Evolutionary conservation across 1,284 basidiomycete species (phyloP).

Genomic region (Apiotrichum mycotoxinovorans): DNA sequence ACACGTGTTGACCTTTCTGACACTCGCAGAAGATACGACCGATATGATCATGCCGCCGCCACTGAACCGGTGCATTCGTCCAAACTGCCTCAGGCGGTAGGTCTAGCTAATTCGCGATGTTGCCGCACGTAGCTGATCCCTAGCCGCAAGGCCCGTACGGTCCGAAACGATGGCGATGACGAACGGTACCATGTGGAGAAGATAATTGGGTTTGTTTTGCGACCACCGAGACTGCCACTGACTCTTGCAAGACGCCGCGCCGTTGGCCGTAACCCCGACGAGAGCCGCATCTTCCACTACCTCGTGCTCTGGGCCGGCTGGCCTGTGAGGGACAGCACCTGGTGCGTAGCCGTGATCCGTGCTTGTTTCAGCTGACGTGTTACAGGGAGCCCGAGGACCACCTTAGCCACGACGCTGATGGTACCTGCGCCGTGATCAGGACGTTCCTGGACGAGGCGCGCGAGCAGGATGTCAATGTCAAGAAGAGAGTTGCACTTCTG

Average conservation of each 20-base stretch:
- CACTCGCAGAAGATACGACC: constrained; percentile 1
- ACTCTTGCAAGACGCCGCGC: constrained; percentile 5
- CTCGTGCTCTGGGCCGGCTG: constrained; percentile 24
- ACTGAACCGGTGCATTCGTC: constrained; percentile 17
- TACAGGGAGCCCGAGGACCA: too few relatives aligned
- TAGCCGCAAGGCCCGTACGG: constrained; percentile 13
- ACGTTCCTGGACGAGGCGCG: too few relatives aligned
- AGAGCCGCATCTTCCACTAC: constrained; percentile 8
- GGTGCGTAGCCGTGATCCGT: neutral
- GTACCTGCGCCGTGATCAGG: too few relatives aligned
- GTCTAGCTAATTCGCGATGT: neutral
- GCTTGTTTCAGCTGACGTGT: too few relatives aligned
- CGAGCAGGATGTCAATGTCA: too few relatives aligned
- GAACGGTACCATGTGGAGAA: constrained; percentile 14
- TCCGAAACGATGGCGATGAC: constrained; percentile 10
- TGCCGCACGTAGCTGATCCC: neutral
- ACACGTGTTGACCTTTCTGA: too few relatives aligned
- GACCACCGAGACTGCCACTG: neutral
- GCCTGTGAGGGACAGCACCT: constrained; percentile 16
- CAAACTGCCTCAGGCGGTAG: constrained; percentile 19
- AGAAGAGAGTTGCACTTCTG: too few relatives aligned
- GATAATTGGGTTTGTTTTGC: constrained; percentile 5
- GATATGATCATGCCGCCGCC: constrained; percentile 12
- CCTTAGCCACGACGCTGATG: too few relatives aligned
- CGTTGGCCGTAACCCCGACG: neutral